Conservation (phyloP, 2,329 filamentous ascomycete genomes). For the Eutypa lata region DNA sequence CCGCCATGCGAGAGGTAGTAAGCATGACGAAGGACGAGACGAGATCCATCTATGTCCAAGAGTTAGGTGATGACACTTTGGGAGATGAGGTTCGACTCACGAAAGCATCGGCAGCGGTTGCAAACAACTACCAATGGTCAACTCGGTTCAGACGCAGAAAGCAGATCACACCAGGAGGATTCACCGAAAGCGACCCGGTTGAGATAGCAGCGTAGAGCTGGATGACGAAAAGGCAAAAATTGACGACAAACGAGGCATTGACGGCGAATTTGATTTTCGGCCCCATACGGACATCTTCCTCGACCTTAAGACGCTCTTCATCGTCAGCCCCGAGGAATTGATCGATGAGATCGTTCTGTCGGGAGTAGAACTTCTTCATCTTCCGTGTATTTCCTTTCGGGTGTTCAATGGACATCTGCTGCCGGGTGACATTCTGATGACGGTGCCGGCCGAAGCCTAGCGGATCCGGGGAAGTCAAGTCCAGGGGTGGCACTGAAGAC, state of each 20-base stretch:
- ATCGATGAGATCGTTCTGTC: conserved; percentile 47
- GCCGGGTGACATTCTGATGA: conserved; percentile 37
- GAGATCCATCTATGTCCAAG: conserved; percentile 50
- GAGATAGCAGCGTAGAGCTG: conserved; percentile 57
- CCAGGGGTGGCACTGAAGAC: background rate
- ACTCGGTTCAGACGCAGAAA: conserved; percentile 12
- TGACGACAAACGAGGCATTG: conserved; percentile 47
- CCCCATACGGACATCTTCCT: conserved; percentile 48
- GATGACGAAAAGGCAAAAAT: conserved; percentile 54
- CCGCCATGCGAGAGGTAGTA: conserved; percentile 56
- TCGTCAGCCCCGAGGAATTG: conserved; percentile 53
- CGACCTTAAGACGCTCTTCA: conserved; percentile 49
- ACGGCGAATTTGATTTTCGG: conserved; percentile 53
- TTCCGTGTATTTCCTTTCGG: conserved; percentile 41
- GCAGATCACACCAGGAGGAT: conserved; percentile 14
- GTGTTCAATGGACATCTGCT: conserved; percentile 46
- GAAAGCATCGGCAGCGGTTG: conserved; percentile 64
- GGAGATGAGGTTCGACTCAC: conserved; percentile 30
- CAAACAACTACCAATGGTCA: conserved; percentile 46
- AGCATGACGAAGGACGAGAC: conserved; percentile 63
- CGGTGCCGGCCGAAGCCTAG: conserved; percentile 38
- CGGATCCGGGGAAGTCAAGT: conserved; percentile 27
- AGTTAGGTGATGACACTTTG: conserved; percentile 18
- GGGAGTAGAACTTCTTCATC: conserved; percentile 44
- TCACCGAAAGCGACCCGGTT: conserved; percentile 54